These are phyloP conservation scores for Termitomyces sp. DNA, from an alignment of 768 basidiomycete species.

Conservation along the genomic window DNA sequence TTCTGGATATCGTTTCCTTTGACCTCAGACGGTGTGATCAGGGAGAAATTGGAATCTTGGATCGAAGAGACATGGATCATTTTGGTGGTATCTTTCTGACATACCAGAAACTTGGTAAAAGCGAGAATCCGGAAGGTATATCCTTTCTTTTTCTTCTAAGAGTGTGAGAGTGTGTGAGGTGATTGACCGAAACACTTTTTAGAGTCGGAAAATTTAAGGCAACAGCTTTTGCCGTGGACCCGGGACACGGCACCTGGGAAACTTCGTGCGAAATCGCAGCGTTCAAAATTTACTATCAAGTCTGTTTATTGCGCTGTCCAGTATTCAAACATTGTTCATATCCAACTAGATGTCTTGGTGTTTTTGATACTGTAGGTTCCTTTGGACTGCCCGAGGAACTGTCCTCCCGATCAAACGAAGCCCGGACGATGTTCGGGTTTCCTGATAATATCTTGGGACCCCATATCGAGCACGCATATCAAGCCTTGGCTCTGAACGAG, in stretches of 20 bases:
- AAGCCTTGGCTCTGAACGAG: constrained; percentile 70
- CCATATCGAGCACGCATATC: constrained; percentile 64
- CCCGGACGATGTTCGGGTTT: constrained; percentile 61
- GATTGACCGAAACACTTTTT: neutral
- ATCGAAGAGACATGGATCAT: constrained; percentile 68
- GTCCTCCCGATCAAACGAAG: constrained; percentile 37
- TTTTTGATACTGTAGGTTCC: constrained; percentile 78
- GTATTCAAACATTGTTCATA: neutral
- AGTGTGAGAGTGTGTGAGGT: neutral
- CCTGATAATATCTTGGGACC: constrained; percentile 54
- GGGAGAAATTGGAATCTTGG: constrained; percentile 71
- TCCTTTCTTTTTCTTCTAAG: neutral
- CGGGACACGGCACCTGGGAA: constrained; percentile 49
- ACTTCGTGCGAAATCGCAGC: constrained; percentile 41
- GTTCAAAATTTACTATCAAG: constrained; percentile 59
- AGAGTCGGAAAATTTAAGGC: constrained; percentile 27
- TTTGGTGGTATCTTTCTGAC: constrained; percentile 61
- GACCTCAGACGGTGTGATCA: constrained; percentile 20
- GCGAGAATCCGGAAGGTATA: constrained; percentile 41
- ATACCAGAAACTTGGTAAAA: constrained; percentile 61
- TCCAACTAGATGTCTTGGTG: constrained; percentile 55
- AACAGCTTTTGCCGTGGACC: constrained; percentile 53
- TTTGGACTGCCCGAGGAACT: constrained; percentile 69
- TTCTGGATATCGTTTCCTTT: neutral
- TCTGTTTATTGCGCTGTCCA: constrained; percentile 22